Base-by-base conservation (phyloP, 176 grass and related monocot species). In the Pontederia crassipes region DNA sequence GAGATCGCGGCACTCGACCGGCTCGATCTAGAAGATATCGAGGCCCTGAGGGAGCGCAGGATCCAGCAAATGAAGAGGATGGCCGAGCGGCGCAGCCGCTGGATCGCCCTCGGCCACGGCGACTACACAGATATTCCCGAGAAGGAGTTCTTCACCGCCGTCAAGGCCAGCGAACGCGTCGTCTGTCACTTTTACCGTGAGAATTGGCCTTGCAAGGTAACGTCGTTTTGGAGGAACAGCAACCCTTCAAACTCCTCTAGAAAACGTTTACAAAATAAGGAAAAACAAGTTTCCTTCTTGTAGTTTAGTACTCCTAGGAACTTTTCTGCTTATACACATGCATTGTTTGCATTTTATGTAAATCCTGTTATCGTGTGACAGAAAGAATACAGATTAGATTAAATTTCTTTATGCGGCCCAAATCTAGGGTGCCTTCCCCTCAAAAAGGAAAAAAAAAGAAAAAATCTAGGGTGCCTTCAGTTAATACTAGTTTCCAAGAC, bases 171-270 rank as follows among this genome's bases (percentile, higher is more conserved):
- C 68, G 87, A 92, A 52, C 78, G 84, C 29, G 77, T 98, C 67
- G 81, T 98, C 15, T 98, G 93, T 79, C 93, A 98, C 68, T 98
- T 88, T 80, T 88, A 92, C 68, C 84, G 93, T 48, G 81, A 98
- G 13, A 98, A 98, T 74, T 98, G 93, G 93, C 93, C 87, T 0
- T 98, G 84, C 84, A 88, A 92, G 93, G 93, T 98, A 71, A 67
- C 3, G 12, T 24, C 12, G 15, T 62, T 9, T 28, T 40, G 15
- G 7, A 1, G 9, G 10, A 40, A 1, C 4, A 40, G 6, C 32
- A 40, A 40, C 32, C 32, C 32, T 40, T 40, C 32, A 40, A 1
- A 40, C 32, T 12, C 28, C 57, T 46, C 35, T 45, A 53, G 52
- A 9, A 52, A 20, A 29, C 45, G 10, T 6, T 18, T 6, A 11